Base-by-base conservation (phyloP, 768 basidiomycete genomes). In the Coprinopsis cinerea region DNA sequence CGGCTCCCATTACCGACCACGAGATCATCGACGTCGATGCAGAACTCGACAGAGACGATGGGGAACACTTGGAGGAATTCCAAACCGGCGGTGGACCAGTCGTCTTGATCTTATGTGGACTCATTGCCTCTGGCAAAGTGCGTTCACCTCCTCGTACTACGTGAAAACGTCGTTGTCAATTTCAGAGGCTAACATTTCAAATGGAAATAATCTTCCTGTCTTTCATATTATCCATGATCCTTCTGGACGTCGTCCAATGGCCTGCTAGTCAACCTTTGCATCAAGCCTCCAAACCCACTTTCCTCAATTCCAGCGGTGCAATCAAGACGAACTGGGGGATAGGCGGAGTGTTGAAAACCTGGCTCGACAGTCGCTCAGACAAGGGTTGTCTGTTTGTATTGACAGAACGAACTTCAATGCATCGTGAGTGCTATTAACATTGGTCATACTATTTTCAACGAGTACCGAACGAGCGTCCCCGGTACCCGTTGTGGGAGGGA, bases 351-450 rank as follows among this genome's bases (percentile, higher is more conserved):
- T 90, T 0, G 88, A 90, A 61, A 61, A 66, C 7, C 64, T 82
- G 30, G 83, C 79, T 4, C 66, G 79, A 51, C 55, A 66, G 20
- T 70, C 73, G 5, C 72, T 90, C 45, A 54, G 58, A 40, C 63
- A 73, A 54, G 85, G 85, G n/a, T 62, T 69, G 42, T 90, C 85
- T n/a, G 83, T 83, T 14, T 87, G 84, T 62, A 77, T 90, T 37
- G 89, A 90, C 60, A 76, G 88, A 53, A 85, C 85, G 22, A 90
- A 91, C 66, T 76, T 89, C 55, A 78, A 89, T 61, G 70, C 72
- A 48, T 60, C 61, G 86, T 88, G 66, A 64, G 79, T 72, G 40
- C 20, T 45, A 2, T 20, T 30, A 20, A 26, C 22, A 49, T 51
- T 18, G 27, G 4, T 22, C 23, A 32, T 25, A 10, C 24, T 25